These are phyloP conservation scores for Wickerhamomyces pijperi DNA, from an alignment of 805 yeast species.

Conservation along the genomic window DNA sequence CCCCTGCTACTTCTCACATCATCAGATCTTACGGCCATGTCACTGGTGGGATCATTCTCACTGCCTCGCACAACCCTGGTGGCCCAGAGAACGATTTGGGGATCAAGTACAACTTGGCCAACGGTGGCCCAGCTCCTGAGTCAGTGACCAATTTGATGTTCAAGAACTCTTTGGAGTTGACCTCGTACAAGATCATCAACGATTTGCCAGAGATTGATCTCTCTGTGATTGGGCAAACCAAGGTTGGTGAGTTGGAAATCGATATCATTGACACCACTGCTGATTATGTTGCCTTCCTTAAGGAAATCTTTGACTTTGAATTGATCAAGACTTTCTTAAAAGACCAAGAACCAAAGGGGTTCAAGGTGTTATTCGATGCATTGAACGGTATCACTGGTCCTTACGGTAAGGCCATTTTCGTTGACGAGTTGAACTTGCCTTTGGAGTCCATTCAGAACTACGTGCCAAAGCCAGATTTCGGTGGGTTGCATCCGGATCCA, in stretches of 20 bases:
- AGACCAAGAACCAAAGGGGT: conserved; percentile 33
- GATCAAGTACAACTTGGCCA: conserved; percentile 85
- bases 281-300: conserved; percentile 71
- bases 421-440: conserved; percentile 76
- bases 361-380: conserved; percentile 77
- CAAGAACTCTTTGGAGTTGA: conserved; percentile 50
- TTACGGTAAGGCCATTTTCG: conserved; percentile 75
- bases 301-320: conserved; percentile 78
- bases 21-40: conserved; percentile 57
- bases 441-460: conserved; percentile 64
- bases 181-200: conserved; percentile 45
- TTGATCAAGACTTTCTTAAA: conserved; percentile 63
- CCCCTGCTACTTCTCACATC: conserved; percentile 94
- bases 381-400: conserved; percentile 97
- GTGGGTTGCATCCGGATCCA: conserved; percentile 97
- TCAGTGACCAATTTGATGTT: conserved; percentile 80
- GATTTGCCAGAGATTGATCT: conserved; percentile 61
- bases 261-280: conserved; percentile 76
- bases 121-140: conserved; percentile 99
- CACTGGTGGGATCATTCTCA: conserved; percentile 92
- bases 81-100: conserved; percentile 90
- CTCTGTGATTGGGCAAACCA: conserved; percentile 37
- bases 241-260: conserved; percentile 52
- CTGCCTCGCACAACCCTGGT: conserved; percentile 98
- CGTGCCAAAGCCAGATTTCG: conserved; percentile 79